Conservation (phyloP, 768 basidiomycete genomes). For the Rhodocollybia butyracea region DNA sequence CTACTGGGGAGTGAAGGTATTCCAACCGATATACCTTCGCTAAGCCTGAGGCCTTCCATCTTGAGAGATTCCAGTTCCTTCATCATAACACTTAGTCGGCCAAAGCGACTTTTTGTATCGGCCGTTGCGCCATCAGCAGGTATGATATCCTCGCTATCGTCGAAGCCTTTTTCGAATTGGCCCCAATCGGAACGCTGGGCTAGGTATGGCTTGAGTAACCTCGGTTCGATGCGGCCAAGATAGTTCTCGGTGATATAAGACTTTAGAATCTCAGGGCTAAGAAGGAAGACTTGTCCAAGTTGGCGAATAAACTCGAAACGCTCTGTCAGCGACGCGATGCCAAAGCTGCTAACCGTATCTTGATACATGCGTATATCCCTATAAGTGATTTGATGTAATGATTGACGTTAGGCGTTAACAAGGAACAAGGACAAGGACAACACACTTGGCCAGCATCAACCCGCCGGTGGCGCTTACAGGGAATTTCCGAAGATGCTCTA, state of each 20-base stretch:
- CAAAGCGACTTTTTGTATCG: slow-evolving; percentile 52
- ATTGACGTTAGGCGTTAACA: not conserved
- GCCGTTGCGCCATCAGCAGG: slow-evolving; percentile 38
- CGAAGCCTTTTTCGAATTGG: slow-evolving; percentile 79
- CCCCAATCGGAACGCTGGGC: slow-evolving; percentile 89
- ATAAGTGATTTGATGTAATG: slow-evolving; percentile 5
- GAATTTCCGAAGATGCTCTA: slow-evolving; percentile 95
- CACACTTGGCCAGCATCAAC: slow-evolving; percentile 95
- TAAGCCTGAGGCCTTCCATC: slow-evolving; percentile 29
- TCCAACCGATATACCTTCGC: slow-evolving; percentile 55
- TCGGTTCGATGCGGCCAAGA: slow-evolving; percentile 86
- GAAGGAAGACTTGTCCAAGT: slow-evolving; percentile 94
- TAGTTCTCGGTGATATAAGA: slow-evolving; percentile 95
- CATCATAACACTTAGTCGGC: slow-evolving; percentile 80
- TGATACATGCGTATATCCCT: slow-evolving; percentile 98
- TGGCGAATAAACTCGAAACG: slow-evolving; percentile 98
- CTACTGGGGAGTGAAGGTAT: slow-evolving; percentile 56
- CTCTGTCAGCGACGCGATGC: slow-evolving; percentile 80
- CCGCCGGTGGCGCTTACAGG: slow-evolving; percentile 96
- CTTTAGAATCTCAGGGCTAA: slow-evolving; percentile 91
- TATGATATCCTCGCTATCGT: slow-evolving; percentile 49
- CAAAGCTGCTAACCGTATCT: slow-evolving; percentile 81
- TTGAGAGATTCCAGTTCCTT: slow-evolving; percentile 77
- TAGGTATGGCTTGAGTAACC: slow-evolving; percentile 86
- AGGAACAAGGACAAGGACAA: slow-evolving; percentile 9